phyloP scores from a whole-genome alignment of 495 filamentous ascomycete species.

The Ramalina peruviana region DNA sequence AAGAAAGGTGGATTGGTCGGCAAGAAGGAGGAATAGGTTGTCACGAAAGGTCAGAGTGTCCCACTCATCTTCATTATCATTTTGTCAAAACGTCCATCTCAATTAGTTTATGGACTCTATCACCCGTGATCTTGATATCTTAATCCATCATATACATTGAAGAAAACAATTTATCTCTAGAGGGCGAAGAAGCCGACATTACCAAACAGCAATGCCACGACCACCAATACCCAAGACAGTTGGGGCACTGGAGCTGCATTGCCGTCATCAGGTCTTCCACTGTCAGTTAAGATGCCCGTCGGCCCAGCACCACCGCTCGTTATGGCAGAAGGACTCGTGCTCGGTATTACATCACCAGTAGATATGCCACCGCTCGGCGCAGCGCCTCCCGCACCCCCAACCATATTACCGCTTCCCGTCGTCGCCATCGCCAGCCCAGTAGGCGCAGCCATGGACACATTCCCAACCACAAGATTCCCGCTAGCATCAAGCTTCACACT shows the following conservation, averaged over 20 bases:
- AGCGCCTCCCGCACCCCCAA: not conserved
- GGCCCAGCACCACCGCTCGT: no score
- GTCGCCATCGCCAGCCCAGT: not conserved
- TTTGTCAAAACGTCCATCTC: not conserved
- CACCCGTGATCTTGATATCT: no score
- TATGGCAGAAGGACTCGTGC: no score
- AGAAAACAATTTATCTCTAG: no score
- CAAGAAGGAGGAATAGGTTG: slow-evolving; percentile 26
- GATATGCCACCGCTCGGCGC: not conserved
- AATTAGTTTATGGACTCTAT: not conserved
- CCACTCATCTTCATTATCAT: not conserved
- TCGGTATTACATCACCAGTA: not conserved
- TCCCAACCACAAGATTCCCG: not conserved
- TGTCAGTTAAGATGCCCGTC: no score
- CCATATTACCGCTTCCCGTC: no score
- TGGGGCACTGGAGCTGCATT: no score
- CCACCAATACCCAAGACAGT: no score
- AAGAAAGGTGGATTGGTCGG: slow-evolving; percentile 35
- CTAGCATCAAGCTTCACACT: not conserved
- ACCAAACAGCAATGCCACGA: no score
- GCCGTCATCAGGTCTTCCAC: no score
- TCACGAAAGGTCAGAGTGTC: not conserved
- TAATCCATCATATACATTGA: no score
- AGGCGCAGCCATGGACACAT: not conserved
- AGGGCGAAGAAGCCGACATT: no score